These are phyloP conservation scores for Xylaria sp. DNA, from an alignment of 2,329 filamentous ascomycete genomes.

Conservation along the genomic window DNA sequence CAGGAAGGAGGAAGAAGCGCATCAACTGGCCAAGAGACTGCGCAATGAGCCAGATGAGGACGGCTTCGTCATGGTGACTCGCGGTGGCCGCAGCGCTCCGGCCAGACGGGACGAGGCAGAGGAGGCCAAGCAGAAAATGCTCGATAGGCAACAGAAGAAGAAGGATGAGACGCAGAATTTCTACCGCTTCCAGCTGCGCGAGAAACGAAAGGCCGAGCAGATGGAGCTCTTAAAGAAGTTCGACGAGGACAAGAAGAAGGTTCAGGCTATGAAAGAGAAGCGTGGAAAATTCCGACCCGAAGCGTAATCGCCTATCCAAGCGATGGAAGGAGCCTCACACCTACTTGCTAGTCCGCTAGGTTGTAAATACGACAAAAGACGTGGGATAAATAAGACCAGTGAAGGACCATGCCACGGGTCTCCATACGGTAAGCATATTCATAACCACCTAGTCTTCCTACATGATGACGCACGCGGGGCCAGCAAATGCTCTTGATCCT, in stretches of 20 bases:
- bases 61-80: slow-evolving; percentile 91
- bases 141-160: slow-evolving; percentile 72
- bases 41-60: slow-evolving; percentile 90
- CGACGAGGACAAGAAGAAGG: slow-evolving; percentile 78
- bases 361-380: neutral
- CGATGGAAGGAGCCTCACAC: neutral
- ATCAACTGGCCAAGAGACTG: slow-evolving; percentile 69
- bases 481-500: slow-evolving; percentile 56
- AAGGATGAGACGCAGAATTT: slow-evolving; percentile 75
- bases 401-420: neutral
- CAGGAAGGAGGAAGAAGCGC: slow-evolving; percentile 73
- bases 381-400: neutral
- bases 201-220: slow-evolving; percentile 81
- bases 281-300: slow-evolving; percentile 70
- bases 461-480: slow-evolving; percentile 66
- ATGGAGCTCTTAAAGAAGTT: slow-evolving; percentile 76
- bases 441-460: slow-evolving; percentile 18
- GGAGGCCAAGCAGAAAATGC: slow-evolving; percentile 67
- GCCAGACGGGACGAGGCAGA: slow-evolving; percentile 78
- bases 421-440: slow-evolving; percentile 31
- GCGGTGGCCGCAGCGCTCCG: slow-evolving; percentile 79
- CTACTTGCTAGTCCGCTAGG: neutral
- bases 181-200: slow-evolving; percentile 84
- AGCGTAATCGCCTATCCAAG: slow-evolving; percentile 48
- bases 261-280: slow-evolving; percentile 76